These are phyloP conservation scores for Camillea tinctor DNA, from an alignment of 2,329 filamentous ascomycete species.

Conservation along the genomic window DNA sequence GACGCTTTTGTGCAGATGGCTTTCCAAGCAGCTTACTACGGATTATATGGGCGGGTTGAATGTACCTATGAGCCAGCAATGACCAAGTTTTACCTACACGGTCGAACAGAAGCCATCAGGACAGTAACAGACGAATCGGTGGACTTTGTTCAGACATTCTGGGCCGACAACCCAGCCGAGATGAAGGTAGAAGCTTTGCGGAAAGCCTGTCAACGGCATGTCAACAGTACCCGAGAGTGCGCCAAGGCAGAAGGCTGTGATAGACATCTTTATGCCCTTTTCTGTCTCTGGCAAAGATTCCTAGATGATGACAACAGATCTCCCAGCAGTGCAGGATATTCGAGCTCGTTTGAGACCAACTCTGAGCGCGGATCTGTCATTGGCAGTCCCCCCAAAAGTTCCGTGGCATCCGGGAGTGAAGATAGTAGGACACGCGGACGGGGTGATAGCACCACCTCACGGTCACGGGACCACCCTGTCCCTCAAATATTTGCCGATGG, in stretches of 20 bases:
- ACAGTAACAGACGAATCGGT: slow-evolving; percentile 79
- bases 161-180: slow-evolving; percentile 82
- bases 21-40: slow-evolving; percentile 97
- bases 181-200: slow-evolving; percentile 83
- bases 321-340: slow-evolving; percentile 59
- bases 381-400: slow-evolving; percentile 54
- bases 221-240: slow-evolving; percentile 76
- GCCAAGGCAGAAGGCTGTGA: slow-evolving; percentile 90
- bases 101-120: slow-evolving; percentile 89
- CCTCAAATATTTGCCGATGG: slow-evolving; percentile 82
- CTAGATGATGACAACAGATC: slow-evolving; percentile 69
- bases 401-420: slow-evolving; percentile 44
- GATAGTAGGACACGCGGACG: slow-evolving; percentile 41
- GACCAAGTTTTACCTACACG: slow-evolving; percentile 93
- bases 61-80: slow-evolving; percentile 98
- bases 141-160: slow-evolving; percentile 91
- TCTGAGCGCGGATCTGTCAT: slow-evolving; percentile 47
- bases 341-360: slow-evolving; percentile 55
- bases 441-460: slow-evolving; percentile 54
- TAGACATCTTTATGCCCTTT: slow-evolving; percentile 88
- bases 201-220: slow-evolving; percentile 81
- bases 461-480: slow-evolving; percentile 50
- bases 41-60: slow-evolving; percentile 88
- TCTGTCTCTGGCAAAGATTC: slow-evolving; percentile 90
- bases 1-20: slow-evolving; percentile 99